phyloP scores from a whole-genome alignment of 1,284 basidiomycete species.

The Boletus calvinii region DNA sequence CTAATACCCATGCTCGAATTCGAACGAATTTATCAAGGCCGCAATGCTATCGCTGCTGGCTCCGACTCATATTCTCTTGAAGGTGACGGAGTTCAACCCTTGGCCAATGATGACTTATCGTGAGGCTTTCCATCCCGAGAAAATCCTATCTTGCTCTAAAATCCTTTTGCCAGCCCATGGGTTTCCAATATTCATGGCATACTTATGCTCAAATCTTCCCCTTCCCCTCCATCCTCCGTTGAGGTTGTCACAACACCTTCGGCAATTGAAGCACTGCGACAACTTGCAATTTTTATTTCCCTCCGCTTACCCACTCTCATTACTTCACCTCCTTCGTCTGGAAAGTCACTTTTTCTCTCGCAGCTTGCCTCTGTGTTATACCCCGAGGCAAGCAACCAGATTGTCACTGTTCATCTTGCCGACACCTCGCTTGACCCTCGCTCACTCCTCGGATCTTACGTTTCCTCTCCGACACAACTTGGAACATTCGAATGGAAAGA shows the following conservation, averaged over 20 bases:
- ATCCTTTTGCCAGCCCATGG: slow-evolving; percentile 43
- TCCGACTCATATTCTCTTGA: slow-evolving; percentile 46
- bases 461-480: slow-evolving; percentile 82
- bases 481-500: slow-evolving; percentile 98
- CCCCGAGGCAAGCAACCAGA: slow-evolving; percentile 54
- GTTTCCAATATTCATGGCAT: slow-evolving; percentile 64
- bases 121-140: slow-evolving; percentile 32
- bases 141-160: slow-evolving; percentile 1
- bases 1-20: slow-evolving; percentile 69
- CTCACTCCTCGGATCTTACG: slow-evolving; percentile 90
- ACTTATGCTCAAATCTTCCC: slow-evolving; percentile 48
- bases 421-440: slow-evolving; percentile 96
- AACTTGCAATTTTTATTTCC: slow-evolving; percentile 66
- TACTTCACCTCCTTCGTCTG: slow-evolving; percentile 86
- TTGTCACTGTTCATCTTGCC: slow-evolving; percentile 86
- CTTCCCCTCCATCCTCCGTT: slow-evolving; percentile 35
- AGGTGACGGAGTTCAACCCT: slow-evolving; percentile 33
- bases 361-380: slow-evolving; percentile 71
- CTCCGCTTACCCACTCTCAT: slow-evolving; percentile 79
- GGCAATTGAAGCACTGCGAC: slow-evolving; percentile 55
- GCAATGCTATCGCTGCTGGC: slow-evolving; percentile 46
- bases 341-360: slow-evolving; percentile 83
- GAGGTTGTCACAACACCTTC: slow-evolving; percentile 69
- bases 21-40: slow-evolving; percentile 54
- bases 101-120: slow-evolving; percentile 53